These are phyloP conservation scores for Cutaneotrichosporon cavernicola DNA, from an alignment of 1,284 basidiomycete species.

Conservation along the genomic window DNA sequence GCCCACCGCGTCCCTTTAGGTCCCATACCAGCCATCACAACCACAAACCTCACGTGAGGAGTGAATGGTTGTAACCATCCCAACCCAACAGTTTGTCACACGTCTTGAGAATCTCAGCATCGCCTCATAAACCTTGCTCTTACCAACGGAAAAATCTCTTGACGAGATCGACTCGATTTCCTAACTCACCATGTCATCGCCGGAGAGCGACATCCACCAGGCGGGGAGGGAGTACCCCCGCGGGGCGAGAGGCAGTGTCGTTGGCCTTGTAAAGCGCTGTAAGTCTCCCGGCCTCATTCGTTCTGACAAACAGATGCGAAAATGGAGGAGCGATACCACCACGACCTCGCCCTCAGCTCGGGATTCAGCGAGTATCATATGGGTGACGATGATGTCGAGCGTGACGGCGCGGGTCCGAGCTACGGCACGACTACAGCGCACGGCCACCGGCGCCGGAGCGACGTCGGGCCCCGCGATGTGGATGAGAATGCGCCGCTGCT, in stretches of 20 bases:
- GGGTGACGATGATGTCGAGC: neutral
- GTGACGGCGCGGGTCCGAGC: neutral
- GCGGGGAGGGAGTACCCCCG: neutral
- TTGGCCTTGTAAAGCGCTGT: constrained; percentile 7
- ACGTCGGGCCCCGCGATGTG: neutral
- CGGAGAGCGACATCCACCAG: neutral
- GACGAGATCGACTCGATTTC: neutral
- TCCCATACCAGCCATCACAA: too few relatives aligned
- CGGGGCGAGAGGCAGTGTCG: constrained; percentile 2
- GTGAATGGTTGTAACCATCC: too few relatives aligned
- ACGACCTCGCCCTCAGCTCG: neutral
- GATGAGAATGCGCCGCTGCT: neutral
- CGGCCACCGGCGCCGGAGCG: neutral
- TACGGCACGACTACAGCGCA: neutral
- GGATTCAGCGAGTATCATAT: constrained; percentile 1
- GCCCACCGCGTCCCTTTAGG: too few relatives aligned
- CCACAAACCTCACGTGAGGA: too few relatives aligned
- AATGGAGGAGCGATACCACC: neutral
- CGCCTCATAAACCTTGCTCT: neutral
- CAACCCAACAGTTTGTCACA: too few relatives aligned
- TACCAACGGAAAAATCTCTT: neutral
- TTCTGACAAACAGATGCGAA: neutral
- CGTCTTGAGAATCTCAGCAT: too few relatives aligned
- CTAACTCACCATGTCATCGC: neutral
- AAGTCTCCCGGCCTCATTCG: neutral